Evolutionary conservation across 495 filamentous ascomycete species (phyloP), one percentile per base, ranked within the genome.

Genomic region (Copromyces sp.): DNA sequence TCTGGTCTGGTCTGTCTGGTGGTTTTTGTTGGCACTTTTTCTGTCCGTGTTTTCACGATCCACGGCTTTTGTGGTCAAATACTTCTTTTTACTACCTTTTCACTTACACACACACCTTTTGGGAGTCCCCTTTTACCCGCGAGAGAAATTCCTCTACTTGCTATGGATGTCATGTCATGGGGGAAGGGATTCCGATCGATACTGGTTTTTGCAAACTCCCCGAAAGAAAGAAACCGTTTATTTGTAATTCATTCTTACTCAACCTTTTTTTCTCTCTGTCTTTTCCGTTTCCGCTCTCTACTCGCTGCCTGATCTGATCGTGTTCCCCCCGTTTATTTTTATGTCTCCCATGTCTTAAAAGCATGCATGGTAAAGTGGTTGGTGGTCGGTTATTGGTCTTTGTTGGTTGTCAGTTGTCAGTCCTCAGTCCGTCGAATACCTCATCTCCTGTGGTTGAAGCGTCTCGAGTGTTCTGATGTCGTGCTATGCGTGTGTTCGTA

Each of bases 231-330:
- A 24, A 35, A 35, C 29, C 29, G 53, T 65, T 65, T 65, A 65
- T 65, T 65, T 65, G 53, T 65, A 39, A 17, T 69, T 73, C 53
- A 69, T 29, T 72, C 20, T 11, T 72, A 24, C 39, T 73, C 20
- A 24, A 20, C 14, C 32, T 35, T 32, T 35, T 3, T 61, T 17
- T 59, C 45, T 1, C 24, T n/a, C 45, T 24, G n/a, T n/a, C 2
- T n/a, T 47, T 24, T 16, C 11, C 24, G 9, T 12, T 53, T 24
- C 9, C 9, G 39, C 20, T 14, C 47, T 0, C 5, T 29, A 3
- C 2, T 59, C 5, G 2, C 35, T 37, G 2, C 11, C 11, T 59
- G 47, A 5, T 59, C 24, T 12, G 47, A 53, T 12, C 20, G 45
- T 53, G 42, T 53, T 53, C 11, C 45, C 24, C 45, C 20, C 20